Base-by-base conservation (phyloP, 2,329 filamentous ascomycete species). In the Allantophomopsis lycopodina region DNA sequence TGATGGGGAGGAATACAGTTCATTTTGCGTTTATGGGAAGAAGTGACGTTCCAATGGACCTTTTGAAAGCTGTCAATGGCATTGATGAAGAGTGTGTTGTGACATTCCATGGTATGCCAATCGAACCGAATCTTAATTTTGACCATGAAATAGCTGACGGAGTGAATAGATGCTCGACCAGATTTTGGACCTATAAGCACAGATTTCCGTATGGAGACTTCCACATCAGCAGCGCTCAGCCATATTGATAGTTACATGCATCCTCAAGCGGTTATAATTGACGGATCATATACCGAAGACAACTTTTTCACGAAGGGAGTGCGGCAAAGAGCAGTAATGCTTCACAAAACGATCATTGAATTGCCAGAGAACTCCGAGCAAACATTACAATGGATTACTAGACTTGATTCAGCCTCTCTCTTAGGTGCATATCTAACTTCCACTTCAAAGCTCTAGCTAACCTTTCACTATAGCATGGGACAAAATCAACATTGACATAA, bases 21-120 rank as follows among this genome's bases (percentile, higher is more conserved):
- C 89, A 96, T 56, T 80, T 94, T 54, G 80, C 75, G 0, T 60
- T 96, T 4, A 71, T 93, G 61, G 81, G 87, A 37, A 71, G 80
- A 43, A 80, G 78, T 43, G 71, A 79, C 11, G 71, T 94, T 38
- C 63, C 73, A 0, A 59, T 93, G 38, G 68, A 77, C 12, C 73
- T 83, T 28, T 65, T 96, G 23, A 68, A 79, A 49, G 66, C 75
- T 39, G 66, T 94, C 43, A 95, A 95, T 56, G 85, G 86, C 23
- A 70, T 94, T n/a, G 71, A 76, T 36, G 65, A 74, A 35, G 55
- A 54, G 4, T 96, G 91, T 57, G 69, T 73, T 14, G 66, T 93
- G 32, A 63, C 68, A 38, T 65, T 72, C 37, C 69, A 78, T 44
- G 72, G 73, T 50, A 52, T 13, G 32, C 30, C 20, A 7, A n/a